phyloP scores from a whole-genome alignment of 2,329 filamentous ascomycete species.

The Magnaporthiopsis rhizophila region DNA sequence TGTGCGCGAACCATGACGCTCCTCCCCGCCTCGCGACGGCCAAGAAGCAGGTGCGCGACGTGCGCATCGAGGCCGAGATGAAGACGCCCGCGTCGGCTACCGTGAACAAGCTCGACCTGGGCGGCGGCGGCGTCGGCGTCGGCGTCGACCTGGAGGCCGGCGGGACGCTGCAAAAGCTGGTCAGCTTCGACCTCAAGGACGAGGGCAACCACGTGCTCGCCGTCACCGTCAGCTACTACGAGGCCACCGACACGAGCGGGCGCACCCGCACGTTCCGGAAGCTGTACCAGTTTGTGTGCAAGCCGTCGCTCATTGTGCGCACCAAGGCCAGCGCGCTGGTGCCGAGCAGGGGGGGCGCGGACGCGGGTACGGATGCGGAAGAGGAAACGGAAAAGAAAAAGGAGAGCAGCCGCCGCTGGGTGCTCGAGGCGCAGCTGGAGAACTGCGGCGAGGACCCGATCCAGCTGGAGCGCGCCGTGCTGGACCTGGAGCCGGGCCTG shows the following conservation, averaged over 20 bases:
- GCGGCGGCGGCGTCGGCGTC: slow-evolving; percentile 19
- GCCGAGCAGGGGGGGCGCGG: too few species aligned
- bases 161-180: slow-evolving; percentile 69
- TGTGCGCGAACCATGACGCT: slow-evolving; percentile 90
- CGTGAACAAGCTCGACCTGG: slow-evolving; percentile 60
- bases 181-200: slow-evolving; percentile 84
- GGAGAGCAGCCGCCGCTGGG: slow-evolving; percentile 52
- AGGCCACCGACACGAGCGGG: slow-evolving; percentile 63
- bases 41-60: slow-evolving; percentile 56
- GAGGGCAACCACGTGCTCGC: slow-evolving; percentile 90
- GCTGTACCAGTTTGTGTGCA: slow-evolving; percentile 93
- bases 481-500: slow-evolving; percentile 46
- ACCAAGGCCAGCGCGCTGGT: slow-evolving; percentile 70
- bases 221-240: slow-evolving; percentile 90
- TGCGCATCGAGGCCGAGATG: slow-evolving; percentile 86
- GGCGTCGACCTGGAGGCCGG: slow-evolving; percentile 48
- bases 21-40: slow-evolving; percentile 2
- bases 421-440: slow-evolving; percentile 89
- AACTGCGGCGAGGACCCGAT: slow-evolving; percentile 83
- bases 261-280: slow-evolving; percentile 84
- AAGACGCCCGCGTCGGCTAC: slow-evolving; percentile 65
- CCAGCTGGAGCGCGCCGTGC: slow-evolving; percentile 59
- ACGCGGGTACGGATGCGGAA: too few species aligned
- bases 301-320: slow-evolving; percentile 79
- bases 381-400: too few species aligned